phyloP scores from a whole-genome alignment of 2,329 filamentous ascomycete species.

The Monilinia polystroma region DNA sequence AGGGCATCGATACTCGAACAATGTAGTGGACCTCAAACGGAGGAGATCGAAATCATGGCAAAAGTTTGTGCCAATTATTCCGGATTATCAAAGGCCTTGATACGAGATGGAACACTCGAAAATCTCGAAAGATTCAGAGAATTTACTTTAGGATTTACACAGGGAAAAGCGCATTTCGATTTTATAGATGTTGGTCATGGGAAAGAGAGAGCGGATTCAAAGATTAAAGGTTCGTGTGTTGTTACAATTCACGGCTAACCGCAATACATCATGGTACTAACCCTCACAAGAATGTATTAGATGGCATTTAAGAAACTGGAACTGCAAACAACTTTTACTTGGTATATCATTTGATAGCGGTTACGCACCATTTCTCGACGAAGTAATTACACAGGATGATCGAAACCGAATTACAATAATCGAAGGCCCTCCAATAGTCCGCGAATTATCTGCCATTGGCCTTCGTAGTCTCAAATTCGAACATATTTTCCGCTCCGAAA shows the following conservation, averaged over 20 bases:
- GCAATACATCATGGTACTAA: slow-evolving; percentile 24
- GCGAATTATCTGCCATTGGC: slow-evolving; percentile 50
- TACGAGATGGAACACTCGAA: slow-evolving; percentile 48
- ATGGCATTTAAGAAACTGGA: slow-evolving; percentile 59
- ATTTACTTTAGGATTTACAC: slow-evolving; percentile 60
- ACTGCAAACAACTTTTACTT: slow-evolving; percentile 61
- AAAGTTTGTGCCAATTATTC: slow-evolving; percentile 57
- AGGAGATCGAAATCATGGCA: slow-evolving; percentile 54
- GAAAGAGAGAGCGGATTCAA: slow-evolving; percentile 58
- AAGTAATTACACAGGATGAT: slow-evolving; percentile 49
- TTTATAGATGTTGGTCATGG: slow-evolving; percentile 62
- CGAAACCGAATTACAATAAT: slow-evolving; percentile 52
- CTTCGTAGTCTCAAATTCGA: slow-evolving; percentile 50
- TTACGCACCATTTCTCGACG: slow-evolving; percentile 59
- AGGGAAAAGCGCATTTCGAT: slow-evolving; percentile 58
- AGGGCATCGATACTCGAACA: slow-evolving; percentile 49
- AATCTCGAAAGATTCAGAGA: slow-evolving; percentile 51
- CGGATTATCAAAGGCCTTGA: slow-evolving; percentile 52
- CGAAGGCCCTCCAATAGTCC: slow-evolving; percentile 53
- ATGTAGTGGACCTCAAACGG: slow-evolving; percentile 44
- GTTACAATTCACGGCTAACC: neutral
- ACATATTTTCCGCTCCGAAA: slow-evolving; percentile 55
- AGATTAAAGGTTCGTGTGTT: slow-evolving; percentile 54
- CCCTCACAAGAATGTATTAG: slow-evolving; percentile 41
- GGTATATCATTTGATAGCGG: slow-evolving; percentile 62